Conservation (phyloP, 495 filamentous ascomycete species). For the Penicillium bovifimosum region DNA sequence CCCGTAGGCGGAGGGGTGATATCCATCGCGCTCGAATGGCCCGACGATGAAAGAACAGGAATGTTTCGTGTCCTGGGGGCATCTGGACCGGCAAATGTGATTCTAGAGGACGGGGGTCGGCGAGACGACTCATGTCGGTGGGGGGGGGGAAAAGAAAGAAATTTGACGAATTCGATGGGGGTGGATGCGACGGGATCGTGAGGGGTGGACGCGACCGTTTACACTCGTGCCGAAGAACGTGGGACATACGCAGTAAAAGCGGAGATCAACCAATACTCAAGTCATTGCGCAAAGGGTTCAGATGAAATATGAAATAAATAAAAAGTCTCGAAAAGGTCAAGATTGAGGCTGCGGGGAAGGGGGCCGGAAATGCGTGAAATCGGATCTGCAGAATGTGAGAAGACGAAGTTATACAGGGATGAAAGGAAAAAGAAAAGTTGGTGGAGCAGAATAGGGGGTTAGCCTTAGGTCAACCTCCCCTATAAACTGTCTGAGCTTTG, state of each 20-base stretch:
- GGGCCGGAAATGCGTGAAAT: slow-evolving; percentile 14
- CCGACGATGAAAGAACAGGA: slow-evolving; percentile 42
- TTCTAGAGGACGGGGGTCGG: slow-evolving; percentile 39
- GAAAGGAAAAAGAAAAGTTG: background rate
- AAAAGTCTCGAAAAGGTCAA: background rate
- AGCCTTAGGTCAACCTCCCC: too few relatives aligned
- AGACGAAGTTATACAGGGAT: background rate
- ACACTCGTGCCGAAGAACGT: slow-evolving; percentile 32
- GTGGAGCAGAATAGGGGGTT: background rate
- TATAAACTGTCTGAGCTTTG: too few relatives aligned
- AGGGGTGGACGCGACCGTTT: slow-evolving; percentile 19
- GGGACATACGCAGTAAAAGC: slow-evolving; percentile 15
- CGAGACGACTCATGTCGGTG: slow-evolving; percentile 40
- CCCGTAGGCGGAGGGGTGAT: slow-evolving; percentile 43
- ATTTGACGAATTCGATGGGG: background rate
- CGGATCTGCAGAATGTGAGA: slow-evolving; percentile 16
- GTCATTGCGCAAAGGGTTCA: slow-evolving; percentile 24
- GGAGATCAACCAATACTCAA: slow-evolving; percentile 34
- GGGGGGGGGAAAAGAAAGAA: slow-evolving; percentile 1
- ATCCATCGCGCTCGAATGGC: slow-evolving; percentile 44
- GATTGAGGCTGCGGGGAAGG: slow-evolving; percentile 20
- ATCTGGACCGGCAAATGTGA: slow-evolving; percentile 32
- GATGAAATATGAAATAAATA: slow-evolving; percentile 19
- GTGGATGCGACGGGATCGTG: slow-evolving; percentile 6
- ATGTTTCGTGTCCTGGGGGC: slow-evolving; percentile 40